Conservation (phyloP, 176 grass and related monocot genomes). For the Bonia amplexicaulis region DNA sequence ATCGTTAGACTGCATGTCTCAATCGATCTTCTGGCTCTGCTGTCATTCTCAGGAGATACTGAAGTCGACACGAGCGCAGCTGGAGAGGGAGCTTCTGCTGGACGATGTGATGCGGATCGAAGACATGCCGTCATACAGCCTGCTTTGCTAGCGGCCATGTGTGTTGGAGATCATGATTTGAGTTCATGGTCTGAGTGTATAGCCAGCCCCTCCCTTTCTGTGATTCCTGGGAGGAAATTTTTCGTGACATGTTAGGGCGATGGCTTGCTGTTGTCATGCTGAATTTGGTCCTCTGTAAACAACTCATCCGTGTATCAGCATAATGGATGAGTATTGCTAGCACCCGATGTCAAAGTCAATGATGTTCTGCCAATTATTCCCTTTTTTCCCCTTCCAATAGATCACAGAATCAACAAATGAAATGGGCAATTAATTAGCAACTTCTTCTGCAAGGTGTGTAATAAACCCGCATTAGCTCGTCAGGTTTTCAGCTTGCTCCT, state of each 20-base stretch:
- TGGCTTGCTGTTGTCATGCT: background rate
- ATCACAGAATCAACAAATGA: background rate
- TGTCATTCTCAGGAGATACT: constrained; percentile 58
- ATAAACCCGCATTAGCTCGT: background rate
- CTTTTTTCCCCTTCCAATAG: background rate
- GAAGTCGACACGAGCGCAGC: constrained; percentile 65
- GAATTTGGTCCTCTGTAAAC: constrained; percentile 10
- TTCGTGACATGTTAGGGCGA: background rate
- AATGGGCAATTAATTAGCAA: background rate
- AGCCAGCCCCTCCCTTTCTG: constrained; percentile 30
- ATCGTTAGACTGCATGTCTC: background rate
- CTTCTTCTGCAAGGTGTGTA: no score
- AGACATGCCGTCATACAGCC: constrained; percentile 94
- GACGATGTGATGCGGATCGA: constrained; percentile 91
- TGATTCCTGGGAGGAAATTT: constrained; percentile 10
- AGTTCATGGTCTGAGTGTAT: constrained; percentile 42
- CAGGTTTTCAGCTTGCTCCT: background rate
- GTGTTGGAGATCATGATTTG: background rate
- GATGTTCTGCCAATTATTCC: background rate
- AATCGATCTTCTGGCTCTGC: background rate
- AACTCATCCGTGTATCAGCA: background rate
- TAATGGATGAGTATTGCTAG: background rate
- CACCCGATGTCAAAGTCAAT: background rate
- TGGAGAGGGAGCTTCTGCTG: constrained; percentile 85
- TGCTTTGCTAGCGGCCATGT: constrained; percentile 58